A percentile compares a stretch with the other conserved stretches of the same genome.
Evolutionary conservation across 2,329 filamentous ascomycete species (phyloP).

Genomic region (Pyrenophora seminiperda): DNA sequence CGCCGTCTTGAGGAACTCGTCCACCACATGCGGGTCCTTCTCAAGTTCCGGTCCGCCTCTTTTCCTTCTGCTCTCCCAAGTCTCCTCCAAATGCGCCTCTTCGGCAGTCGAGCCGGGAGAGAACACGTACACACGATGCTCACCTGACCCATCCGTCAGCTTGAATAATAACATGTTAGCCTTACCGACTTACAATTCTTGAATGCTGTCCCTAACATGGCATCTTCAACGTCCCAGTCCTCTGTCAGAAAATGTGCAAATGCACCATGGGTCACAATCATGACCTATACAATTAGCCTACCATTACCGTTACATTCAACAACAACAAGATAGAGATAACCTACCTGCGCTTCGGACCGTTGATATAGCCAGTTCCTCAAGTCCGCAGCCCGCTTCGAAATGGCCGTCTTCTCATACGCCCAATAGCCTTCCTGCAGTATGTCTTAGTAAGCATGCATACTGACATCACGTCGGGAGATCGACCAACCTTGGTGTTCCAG

Average conservation of each 20-base stretch:
- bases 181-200: conserved; percentile 33
- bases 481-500: conserved; percentile 71
- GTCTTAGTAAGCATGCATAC: conserved; percentile 12
- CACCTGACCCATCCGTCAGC: conserved; percentile 19
- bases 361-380: conserved; percentile 37
- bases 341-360: conserved; percentile 36
- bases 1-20: conserved; percentile 30
- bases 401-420: conserved; percentile 35
- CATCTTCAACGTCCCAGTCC: conserved; percentile 63
- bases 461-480: background rate
- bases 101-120: conserved; percentile 27
- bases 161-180: background rate
- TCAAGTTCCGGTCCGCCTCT: conserved; percentile 26
- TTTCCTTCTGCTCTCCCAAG: conserved; percentile 25
- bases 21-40: conserved; percentile 36
- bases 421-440: conserved; percentile 35
- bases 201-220: conserved; percentile 40
- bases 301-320: background rate
- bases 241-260: conserved; percentile 85
- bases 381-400: conserved; percentile 37
- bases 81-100: conserved; percentile 40
- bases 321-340: background rate
- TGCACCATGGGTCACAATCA: conserved; percentile 80
- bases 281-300: conserved; percentile 60
- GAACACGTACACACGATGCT: conserved; percentile 42